These are phyloP conservation scores for Aschersonia sp. DNA, from an alignment of 2,329 filamentous ascomycete genomes.

Conservation along the genomic window DNA sequence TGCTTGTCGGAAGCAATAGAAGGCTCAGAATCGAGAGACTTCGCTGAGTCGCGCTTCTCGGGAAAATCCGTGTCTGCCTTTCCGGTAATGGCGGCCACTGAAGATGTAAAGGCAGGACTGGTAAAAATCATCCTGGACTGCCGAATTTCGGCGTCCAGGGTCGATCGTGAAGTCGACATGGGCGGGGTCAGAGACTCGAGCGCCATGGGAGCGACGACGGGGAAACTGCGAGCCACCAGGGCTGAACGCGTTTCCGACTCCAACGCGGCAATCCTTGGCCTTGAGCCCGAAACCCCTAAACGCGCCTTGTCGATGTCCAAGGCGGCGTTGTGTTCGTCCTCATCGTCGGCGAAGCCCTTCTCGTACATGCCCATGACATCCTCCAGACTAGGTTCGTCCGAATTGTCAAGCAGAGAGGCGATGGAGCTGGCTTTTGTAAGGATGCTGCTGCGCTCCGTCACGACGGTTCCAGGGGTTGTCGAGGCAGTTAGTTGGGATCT, in stretches of 20 bases:
- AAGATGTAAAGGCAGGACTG: slow-evolving; percentile 22
- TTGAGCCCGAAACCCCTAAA: slow-evolving; percentile 1
- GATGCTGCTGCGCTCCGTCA: slow-evolving; percentile 76
- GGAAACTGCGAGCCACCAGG: background rate
- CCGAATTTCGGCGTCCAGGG: slow-evolving; percentile 22
- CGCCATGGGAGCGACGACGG: slow-evolving; percentile 4
- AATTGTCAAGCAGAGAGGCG: slow-evolving; percentile 37
- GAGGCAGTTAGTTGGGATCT: slow-evolving; percentile 41
- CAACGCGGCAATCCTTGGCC: slow-evolving; percentile 5
- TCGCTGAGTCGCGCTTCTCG: slow-evolving; percentile 37
- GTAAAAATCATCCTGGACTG: slow-evolving; percentile 26
- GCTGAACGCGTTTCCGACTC: background rate
- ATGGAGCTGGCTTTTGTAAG: slow-evolving; percentile 66
- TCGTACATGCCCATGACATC: slow-evolving; percentile 61
- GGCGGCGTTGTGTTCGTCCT: slow-evolving; percentile 24
- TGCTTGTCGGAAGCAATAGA: slow-evolving; percentile 13
- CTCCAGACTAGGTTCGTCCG: slow-evolving; percentile 47
- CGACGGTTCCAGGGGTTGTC: slow-evolving; percentile 41
- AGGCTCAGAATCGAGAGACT: slow-evolving; percentile 25
- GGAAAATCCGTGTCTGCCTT: slow-evolving; percentile 12
- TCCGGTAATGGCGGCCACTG: slow-evolving; percentile 22
- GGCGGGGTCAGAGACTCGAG: slow-evolving; percentile 7
- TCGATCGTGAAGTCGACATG: slow-evolving; percentile 11
- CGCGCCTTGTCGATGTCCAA: slow-evolving; percentile 12
- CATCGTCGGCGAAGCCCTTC: slow-evolving; percentile 39